Percentiles rank a stretch among this genome's conserved stretches.
Conservation (phyloP, 1,139 yeast genomes). For the Scheffersomyces segobiensis region DNA sequence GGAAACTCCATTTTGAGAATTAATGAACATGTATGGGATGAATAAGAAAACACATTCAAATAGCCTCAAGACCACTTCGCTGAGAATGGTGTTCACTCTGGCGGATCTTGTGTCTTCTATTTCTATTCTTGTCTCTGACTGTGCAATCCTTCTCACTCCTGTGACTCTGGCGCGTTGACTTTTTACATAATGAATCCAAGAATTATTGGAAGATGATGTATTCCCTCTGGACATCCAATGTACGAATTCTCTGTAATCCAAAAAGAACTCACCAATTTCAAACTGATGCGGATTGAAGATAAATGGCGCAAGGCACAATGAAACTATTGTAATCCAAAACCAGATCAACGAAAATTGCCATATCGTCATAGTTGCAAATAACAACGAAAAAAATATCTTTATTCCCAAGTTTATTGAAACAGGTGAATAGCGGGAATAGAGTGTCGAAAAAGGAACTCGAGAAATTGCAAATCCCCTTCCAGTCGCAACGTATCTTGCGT, state of each 20-base stretch:
- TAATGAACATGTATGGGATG: constrained; percentile 66
- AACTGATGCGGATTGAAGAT: constrained; percentile 88
- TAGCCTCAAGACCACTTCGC: constrained; percentile 55
- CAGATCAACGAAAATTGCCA: constrained; percentile 80
- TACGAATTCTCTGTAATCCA: constrained; percentile 67
- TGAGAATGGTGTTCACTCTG: constrained; percentile 48
- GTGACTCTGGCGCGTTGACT: constrained; percentile 59
- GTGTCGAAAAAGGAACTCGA: constrained; percentile 55
- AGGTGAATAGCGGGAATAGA: constrained; percentile 66
- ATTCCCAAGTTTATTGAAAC: constrained; percentile 69
- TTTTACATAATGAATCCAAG: constrained; percentile 66
- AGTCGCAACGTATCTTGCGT: constrained; percentile 80
- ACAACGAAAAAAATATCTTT: constrained; percentile 52
- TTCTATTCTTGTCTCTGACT: neutral
- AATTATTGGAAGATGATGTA: constrained; percentile 42
- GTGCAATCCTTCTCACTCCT: constrained; percentile 54
- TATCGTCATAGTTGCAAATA: constrained; percentile 66
- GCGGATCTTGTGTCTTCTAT: constrained; percentile 36
- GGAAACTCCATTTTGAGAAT: constrained; percentile 66
- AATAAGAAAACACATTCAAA: constrained; percentile 43
- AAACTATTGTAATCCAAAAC: constrained; percentile 78
- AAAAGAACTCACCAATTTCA: constrained; percentile 62
- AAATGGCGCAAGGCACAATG: constrained; percentile 77
- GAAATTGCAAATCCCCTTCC: constrained; percentile 85
- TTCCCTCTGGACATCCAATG: constrained; percentile 74